A percentile compares a stretch with the other conserved stretches of the same genome.
Evolutionary conservation across 2,329 filamentous ascomycete genomes (phyloP).

Genomic region (Aspergillus pseudoglaucus): DNA sequence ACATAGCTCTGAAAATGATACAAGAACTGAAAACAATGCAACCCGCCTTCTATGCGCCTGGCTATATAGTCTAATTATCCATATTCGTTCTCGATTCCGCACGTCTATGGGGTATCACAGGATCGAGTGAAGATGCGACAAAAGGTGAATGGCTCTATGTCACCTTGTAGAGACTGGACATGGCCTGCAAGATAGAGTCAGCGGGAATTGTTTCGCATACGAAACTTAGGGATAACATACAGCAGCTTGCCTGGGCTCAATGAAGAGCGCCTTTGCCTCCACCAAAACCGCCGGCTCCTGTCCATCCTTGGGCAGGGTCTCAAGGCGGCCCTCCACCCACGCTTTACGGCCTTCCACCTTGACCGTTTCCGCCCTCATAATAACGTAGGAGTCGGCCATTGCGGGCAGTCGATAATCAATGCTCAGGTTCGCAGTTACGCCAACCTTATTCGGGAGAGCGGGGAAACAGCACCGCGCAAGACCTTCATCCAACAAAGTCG

Average conservation of each 20-base stretch:
- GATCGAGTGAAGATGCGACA: not conserved
- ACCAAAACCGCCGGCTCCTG: slow-evolving; percentile 63
- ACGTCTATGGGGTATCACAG: not conserved
- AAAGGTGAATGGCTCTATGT: slow-evolving; percentile 4
- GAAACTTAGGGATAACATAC: slow-evolving; percentile 44
- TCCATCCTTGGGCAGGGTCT: slow-evolving; percentile 62
- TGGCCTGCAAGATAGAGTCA: slow-evolving; percentile 10
- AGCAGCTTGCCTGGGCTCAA: slow-evolving; percentile 77
- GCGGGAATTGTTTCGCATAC: not conserved
- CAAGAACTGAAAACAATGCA: not conserved
- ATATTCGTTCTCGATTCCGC: not conserved
- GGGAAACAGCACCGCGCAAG: slow-evolving; percentile 82
- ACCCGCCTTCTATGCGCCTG: slow-evolving; percentile 1
- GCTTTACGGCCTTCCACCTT: slow-evolving; percentile 90
- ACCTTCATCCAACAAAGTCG: slow-evolving; percentile 89
- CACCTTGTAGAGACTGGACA: slow-evolving; percentile 21
- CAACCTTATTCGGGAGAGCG: slow-evolving; percentile 75
- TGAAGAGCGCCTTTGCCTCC: slow-evolving; percentile 78
- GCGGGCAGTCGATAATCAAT: slow-evolving; percentile 77
- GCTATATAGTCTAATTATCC: not conserved
- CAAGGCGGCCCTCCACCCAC: slow-evolving; percentile 83
- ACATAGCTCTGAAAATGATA: not conserved
- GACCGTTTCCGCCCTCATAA: slow-evolving; percentile 70
- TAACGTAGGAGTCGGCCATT: slow-evolving; percentile 66
- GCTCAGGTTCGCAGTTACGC: slow-evolving; percentile 75